These are phyloP conservation scores for Thelephora aurantiotincta DNA, from an alignment of 768 basidiomycete species.

Conservation along the genomic window DNA sequence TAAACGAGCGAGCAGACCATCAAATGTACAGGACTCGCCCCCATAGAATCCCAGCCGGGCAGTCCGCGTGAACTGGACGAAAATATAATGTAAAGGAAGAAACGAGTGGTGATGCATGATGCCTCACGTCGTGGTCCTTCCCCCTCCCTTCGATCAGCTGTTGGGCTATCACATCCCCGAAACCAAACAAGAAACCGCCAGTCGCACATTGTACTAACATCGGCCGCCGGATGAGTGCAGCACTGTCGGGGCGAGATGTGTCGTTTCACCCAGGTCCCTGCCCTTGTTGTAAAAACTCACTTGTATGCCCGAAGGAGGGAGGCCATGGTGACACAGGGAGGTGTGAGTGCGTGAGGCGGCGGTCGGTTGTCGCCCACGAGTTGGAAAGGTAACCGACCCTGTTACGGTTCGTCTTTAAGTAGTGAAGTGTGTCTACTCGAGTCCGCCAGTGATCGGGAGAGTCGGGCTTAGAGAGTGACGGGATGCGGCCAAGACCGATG, in stretches of 20 bases:
- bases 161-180: constrained; percentile 75
- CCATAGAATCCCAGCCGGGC: constrained; percentile 60
- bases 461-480: too few species aligned
- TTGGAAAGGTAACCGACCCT: too few species aligned
- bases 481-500: too few species aligned
- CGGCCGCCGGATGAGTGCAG: constrained; percentile 45
- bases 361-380: too few species aligned
- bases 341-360: too few species aligned
- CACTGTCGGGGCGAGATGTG: constrained; percentile 27
- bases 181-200: constrained; percentile 53
- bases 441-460: too few species aligned
- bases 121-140: constrained; percentile 57
- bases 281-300: constrained; percentile 7
- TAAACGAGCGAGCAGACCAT: neutral
- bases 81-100: neutral
- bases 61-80: constrained; percentile 37
- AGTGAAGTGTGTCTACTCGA: too few species aligned
- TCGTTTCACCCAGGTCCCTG: neutral
- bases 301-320: constrained; percentile 25
- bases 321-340: constrained; percentile 12
- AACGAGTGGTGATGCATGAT: neutral
- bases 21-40: constrained; percentile 23
- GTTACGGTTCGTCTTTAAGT: too few species aligned
- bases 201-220: constrained; percentile 50
- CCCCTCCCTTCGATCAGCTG: constrained; percentile 69